A percentile compares a stretch with the other conserved stretches of the same genome.
These are phyloP conservation scores for Hanseniaspora opuntiae DNA, from an alignment of 805 yeast genomes.

Conservation along the genomic window DNA sequence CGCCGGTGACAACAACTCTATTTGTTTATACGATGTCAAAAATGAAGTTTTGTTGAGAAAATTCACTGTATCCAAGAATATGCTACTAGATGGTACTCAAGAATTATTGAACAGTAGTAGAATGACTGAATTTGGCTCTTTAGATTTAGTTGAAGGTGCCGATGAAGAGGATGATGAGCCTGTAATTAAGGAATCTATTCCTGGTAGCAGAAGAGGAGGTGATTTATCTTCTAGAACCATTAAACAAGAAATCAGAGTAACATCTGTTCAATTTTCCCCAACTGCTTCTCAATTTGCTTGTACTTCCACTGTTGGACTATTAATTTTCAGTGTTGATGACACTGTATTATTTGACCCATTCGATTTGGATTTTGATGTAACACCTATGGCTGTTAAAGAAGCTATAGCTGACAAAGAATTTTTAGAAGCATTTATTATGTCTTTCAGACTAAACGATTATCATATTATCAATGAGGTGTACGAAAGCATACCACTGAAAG, in stretches of 20 bases:
- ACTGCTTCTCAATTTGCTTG: conserved; percentile 84
- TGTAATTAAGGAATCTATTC: conserved; percentile 35
- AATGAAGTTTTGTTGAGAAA: conserved; percentile 75
- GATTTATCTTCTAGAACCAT: conserved; percentile 64
- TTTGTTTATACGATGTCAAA: conserved; percentile 79
- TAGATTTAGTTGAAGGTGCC: conserved; percentile 80
- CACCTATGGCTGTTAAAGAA: conserved; percentile 61
- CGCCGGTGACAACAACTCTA: conserved; percentile 83
- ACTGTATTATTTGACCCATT: conserved; percentile 77
- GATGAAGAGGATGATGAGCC: conserved; percentile 55
- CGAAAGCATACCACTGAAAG: conserved; percentile 58
- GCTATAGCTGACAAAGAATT: conserved; percentile 44
- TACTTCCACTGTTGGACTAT: conserved; percentile 85
- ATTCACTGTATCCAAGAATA: conserved; percentile 74
- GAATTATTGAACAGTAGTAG: conserved; percentile 63
- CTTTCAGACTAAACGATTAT: conserved; percentile 78
- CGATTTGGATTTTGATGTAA: conserved; percentile 83
- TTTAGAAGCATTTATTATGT: conserved; percentile 74
- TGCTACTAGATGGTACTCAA: conserved; percentile 81
- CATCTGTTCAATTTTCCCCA: conserved; percentile 72
- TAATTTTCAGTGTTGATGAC: conserved; percentile 69
- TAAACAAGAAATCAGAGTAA: conserved; percentile 73
- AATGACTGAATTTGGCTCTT: conserved; percentile 78
- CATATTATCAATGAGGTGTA: conserved; percentile 59
- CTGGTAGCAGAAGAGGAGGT: conserved; percentile 72